A percentile compares a stretch with the other conserved stretches of the same genome.
Conservation (phyloP, 306 rosid species). For the Vicia villosa region DNA sequence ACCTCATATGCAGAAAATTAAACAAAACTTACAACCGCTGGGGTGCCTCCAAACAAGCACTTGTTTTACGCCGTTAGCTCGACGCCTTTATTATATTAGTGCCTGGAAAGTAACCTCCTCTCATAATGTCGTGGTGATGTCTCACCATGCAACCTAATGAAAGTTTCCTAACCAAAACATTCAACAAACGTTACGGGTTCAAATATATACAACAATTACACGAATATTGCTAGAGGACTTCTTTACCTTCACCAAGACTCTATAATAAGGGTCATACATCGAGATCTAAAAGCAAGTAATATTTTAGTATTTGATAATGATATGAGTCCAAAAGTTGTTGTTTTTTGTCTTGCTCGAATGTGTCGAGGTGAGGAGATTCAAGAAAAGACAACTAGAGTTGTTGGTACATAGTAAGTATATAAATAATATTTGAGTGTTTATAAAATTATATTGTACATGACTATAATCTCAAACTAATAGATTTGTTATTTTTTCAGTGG, state of each 20-base stretch:
- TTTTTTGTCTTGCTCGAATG: conserved; percentile 34
- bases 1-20: too few species aligned
- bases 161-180: too few species aligned
- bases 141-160: too few species aligned
- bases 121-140: too few species aligned
- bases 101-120: too few species aligned
- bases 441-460: not conserved
- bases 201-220: too few species aligned
- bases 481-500: not conserved
- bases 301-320: not conserved
- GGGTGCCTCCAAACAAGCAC: too few species aligned
- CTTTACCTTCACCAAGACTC: conserved; percentile 38
- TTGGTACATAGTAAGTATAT: conserved; percentile 36
- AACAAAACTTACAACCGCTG: too few species aligned
- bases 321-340: conserved; percentile 23
- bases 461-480: not conserved
- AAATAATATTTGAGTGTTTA: not conserved
- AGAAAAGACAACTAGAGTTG: conserved; percentile 18
- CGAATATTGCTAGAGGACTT: conserved; percentile 24
- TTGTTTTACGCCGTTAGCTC: too few species aligned
- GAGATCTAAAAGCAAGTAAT: not conserved
- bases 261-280: conserved; percentile 29
- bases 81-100: too few species aligned
- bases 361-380: conserved; percentile 28
- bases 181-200: too few species aligned